Conservation (phyloP, 352 stramenopile genomes). For the Peronosclerospora sorghi region DNA sequence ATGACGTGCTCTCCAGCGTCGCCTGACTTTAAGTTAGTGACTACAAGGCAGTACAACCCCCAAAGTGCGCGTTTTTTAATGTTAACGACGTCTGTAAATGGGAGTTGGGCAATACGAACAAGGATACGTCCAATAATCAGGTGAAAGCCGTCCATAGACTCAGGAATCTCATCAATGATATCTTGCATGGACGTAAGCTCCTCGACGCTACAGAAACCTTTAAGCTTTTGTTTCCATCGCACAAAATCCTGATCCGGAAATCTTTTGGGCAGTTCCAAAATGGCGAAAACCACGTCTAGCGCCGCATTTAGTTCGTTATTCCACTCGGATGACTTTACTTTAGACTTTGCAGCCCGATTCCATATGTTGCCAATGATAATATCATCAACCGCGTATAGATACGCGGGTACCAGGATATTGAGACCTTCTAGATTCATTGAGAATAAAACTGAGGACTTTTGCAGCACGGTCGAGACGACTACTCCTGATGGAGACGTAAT, state of each 20-base stretch:
- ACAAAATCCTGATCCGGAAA: slow-evolving; percentile 72
- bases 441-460: slow-evolving; percentile 65
- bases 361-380: slow-evolving; percentile 81
- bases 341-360: slow-evolving; percentile 49
- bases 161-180: slow-evolving; percentile 60
- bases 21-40: slow-evolving; percentile 47
- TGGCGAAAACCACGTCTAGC: slow-evolving; percentile 66
- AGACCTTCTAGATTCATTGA: slow-evolving; percentile 69
- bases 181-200: slow-evolving; percentile 25
- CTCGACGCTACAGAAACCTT: slow-evolving; percentile 25
- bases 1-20: slow-evolving; percentile 19
- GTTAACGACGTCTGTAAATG: slow-evolving; percentile 58
- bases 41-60: slow-evolving; percentile 65
- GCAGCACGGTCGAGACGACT: slow-evolving; percentile 71
- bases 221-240: slow-evolving; percentile 67
- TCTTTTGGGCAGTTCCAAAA: slow-evolving; percentile 56
- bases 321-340: slow-evolving; percentile 65
- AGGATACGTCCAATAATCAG: slow-evolving; percentile 62
- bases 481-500: slow-evolving; percentile 63
- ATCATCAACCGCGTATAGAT: slow-evolving; percentile 71
- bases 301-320: slow-evolving; percentile 71
- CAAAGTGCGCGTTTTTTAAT: slow-evolving; percentile 78
- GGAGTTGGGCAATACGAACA: slow-evolving; percentile 60
- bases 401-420: slow-evolving; percentile 67
- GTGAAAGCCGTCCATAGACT: slow-evolving; percentile 57